phyloP scores from a whole-genome alignment of 2,329 filamentous ascomycete species.

The Colletotrichum horii region DNA sequence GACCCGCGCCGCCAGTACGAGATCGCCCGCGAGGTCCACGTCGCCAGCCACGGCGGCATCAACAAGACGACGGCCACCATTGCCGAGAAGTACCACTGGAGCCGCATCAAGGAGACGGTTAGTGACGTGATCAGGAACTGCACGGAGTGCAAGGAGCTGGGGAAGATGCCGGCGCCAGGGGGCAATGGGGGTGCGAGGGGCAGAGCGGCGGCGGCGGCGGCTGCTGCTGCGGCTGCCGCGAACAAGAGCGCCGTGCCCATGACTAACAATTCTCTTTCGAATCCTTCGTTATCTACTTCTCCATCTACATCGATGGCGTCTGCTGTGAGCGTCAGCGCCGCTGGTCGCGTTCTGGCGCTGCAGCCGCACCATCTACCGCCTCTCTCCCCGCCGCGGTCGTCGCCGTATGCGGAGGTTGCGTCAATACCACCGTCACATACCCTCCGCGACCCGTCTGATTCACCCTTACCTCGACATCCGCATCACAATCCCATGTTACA shows the following conservation, averaged over 20 bases:
- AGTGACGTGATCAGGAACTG: slow-evolving; percentile 94
- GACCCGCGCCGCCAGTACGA: slow-evolving; percentile 91
- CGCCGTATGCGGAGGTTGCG: slow-evolving; percentile 55
- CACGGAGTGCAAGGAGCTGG: slow-evolving; percentile 82
- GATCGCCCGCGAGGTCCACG: slow-evolving; percentile 80
- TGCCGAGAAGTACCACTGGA: slow-evolving; percentile 95
- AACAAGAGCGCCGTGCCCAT: background rate
- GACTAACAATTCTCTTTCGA: background rate
- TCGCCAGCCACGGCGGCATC: slow-evolving; percentile 83
- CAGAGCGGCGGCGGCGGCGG: background rate
- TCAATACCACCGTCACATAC: slow-evolving; percentile 43
- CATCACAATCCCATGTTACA: slow-evolving; percentile 40
- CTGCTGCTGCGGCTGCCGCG: background rate
- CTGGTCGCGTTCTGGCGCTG: slow-evolving; percentile 19
- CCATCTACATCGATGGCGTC: background rate
- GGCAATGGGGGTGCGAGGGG: slow-evolving; percentile 3
- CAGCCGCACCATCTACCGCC: slow-evolving; percentile 29
- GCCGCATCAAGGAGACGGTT: slow-evolving; percentile 96
- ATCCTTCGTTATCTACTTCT: background rate
- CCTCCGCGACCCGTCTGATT: slow-evolving; percentile 32
- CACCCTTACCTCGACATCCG: slow-evolving; percentile 28
- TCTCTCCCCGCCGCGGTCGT: slow-evolving; percentile 26
- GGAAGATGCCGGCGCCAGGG: slow-evolving; percentile 53
- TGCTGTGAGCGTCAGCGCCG: slow-evolving; percentile 13
- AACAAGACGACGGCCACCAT: slow-evolving; percentile 98